Conservation (phyloP, 305 asterid genomes). For the Fraxinus floribunda region DNA sequence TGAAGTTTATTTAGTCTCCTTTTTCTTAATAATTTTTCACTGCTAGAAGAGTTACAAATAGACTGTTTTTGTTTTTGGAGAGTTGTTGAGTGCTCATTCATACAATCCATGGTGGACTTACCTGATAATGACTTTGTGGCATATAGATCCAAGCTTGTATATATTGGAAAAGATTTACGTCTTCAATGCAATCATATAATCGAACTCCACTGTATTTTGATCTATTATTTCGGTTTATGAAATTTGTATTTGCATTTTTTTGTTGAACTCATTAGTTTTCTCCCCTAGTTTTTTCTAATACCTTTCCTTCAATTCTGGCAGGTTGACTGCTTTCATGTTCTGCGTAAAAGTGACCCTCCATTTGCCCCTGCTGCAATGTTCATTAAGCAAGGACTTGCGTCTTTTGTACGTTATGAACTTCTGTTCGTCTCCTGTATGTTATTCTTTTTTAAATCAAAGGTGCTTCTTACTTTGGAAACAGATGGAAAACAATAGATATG, state of each 20-base stretch:
- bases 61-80: not conserved
- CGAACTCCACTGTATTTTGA: not conserved
- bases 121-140: conserved; percentile 1
- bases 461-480: not conserved
- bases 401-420: conserved; percentile 63
- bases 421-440: conserved; percentile 5
- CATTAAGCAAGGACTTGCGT: conserved; percentile 82
- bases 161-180: not conserved
- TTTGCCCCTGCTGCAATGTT: conserved; percentile 78
- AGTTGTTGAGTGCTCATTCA: not conserved
- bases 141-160: not conserved
- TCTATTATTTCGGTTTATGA: not conserved
- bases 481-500: not conserved
- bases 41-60: conserved; percentile 10
- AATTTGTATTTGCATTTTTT: not conserved
- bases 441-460: not conserved
- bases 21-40: conserved; percentile 10
- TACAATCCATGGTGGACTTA: not conserved
- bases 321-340: conserved; percentile 94
- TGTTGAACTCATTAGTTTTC: conserved; percentile 10
- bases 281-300: conserved; percentile 11
- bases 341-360: conserved; percentile 95
- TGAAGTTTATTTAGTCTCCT: conserved; percentile 11
- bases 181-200: not conserved
- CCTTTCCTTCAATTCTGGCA: conserved; percentile 38